A percentile compares a stretch with the other conserved stretches of the same genome.
Evolutionary conservation across 1,139 yeast species (phyloP).

Genomic region (Sugiyamaella xylanicola): DNA sequence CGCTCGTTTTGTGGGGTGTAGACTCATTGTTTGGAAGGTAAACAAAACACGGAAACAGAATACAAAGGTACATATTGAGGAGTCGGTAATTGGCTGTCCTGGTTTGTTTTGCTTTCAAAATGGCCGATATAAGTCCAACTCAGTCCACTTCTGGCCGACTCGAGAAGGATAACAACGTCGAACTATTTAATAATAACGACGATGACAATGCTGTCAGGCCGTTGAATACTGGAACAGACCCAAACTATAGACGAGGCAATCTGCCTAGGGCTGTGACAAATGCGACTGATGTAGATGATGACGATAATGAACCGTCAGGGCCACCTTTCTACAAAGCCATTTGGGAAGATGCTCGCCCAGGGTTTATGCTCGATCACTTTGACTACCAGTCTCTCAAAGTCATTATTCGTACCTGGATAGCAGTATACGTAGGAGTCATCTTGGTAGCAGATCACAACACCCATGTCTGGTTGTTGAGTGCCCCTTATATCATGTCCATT

Average conservation of each 20-base stretch:
- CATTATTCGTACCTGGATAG: slow-evolving; percentile 37
- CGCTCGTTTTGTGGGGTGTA: no score
- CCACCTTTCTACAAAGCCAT: not conserved
- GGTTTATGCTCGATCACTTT: slow-evolving; percentile 35
- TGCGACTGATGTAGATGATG: not conserved
- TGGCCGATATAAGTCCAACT: not conserved
- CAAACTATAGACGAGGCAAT: not conserved
- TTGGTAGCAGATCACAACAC: slow-evolving; percentile 28
- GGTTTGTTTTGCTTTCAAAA: not conserved
- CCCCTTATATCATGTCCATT: slow-evolving; percentile 35
- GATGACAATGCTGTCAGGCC: slow-evolving; percentile 3
- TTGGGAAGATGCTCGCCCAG: slow-evolving; percentile 30
- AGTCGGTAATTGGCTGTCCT: not conserved
- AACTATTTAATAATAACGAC: not conserved
- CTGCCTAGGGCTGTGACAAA: not conserved
- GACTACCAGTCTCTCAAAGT: slow-evolving; percentile 34
- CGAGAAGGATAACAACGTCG: not conserved
- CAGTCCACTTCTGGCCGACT: not conserved
- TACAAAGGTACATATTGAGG: not conserved
- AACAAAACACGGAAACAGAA: no score
- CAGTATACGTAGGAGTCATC: slow-evolving; percentile 33
- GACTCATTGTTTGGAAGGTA: no score
- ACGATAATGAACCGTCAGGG: not conserved
- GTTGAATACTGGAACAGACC: not conserved
- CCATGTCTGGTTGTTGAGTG: slow-evolving; percentile 35